phyloP scores from a whole-genome alignment of 169 alveolate species.

The Pseudocohnilembus persalinus region DNA sequence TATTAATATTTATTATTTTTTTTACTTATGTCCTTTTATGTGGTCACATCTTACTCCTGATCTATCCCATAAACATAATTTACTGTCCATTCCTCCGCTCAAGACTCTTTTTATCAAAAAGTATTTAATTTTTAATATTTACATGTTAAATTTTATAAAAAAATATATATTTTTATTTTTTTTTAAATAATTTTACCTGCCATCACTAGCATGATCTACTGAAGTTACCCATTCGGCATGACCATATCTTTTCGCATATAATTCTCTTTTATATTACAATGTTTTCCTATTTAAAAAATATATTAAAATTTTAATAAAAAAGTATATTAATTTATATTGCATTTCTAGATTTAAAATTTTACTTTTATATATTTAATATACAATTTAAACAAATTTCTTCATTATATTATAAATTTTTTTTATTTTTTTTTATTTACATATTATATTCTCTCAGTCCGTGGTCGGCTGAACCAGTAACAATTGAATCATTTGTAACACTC shows the following conservation, averaged over 20 bases:
- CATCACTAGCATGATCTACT: slow-evolving; percentile 60
- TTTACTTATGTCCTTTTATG: slow-evolving; percentile 36
- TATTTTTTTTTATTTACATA: slow-evolving; percentile 17
- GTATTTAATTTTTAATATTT: no score
- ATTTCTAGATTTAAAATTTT: no score
- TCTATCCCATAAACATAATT: slow-evolving; percentile 80
- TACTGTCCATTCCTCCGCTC: slow-evolving; percentile 82
- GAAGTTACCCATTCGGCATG: slow-evolving; percentile 86
- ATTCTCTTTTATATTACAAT: slow-evolving; percentile 61
- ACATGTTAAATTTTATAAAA: no score
- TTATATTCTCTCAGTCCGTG: slow-evolving; percentile 82
- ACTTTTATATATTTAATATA: no score
- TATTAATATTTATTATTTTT: no score
- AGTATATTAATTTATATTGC: not conserved
- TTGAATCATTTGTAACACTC: slow-evolving; percentile 61
- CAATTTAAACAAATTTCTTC: not conserved
- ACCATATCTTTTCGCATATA: slow-evolving; percentile 75
- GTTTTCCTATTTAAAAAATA: slow-evolving; percentile 6
- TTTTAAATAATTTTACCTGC: slow-evolving; percentile 15
- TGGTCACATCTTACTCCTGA: slow-evolving; percentile 67
- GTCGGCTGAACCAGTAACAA: slow-evolving; percentile 84
- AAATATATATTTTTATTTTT: no score
- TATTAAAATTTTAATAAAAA: not conserved
- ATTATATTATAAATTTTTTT: not conserved
- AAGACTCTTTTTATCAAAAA: slow-evolving; percentile 34